Evolutionary conservation across 331 rosid species (phyloP), one percentile per base, ranked within the genome.

Genomic region (Prunus yedoensis): DNA sequence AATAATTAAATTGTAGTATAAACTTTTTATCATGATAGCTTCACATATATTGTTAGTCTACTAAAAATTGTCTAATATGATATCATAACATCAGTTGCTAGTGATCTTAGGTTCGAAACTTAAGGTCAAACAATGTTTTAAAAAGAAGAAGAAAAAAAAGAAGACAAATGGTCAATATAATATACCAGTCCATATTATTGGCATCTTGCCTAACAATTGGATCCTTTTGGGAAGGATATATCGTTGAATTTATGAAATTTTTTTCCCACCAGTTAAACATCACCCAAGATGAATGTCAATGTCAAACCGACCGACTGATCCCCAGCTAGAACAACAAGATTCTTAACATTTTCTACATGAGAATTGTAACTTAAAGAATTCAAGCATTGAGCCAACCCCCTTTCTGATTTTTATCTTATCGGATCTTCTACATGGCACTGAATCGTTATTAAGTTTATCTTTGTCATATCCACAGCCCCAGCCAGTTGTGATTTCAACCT

Each of bases 351-450:
- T 68, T 68, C 73, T 2, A 21, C 53, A 1, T 5, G 25, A 11
- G 28, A 18, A 51, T 51, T 11, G 47, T 25, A 1, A 68, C 20
- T 14, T 49, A 68, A 46, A 68, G 2, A 46, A 66, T n/a, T 66
- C 53, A 66, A 66, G 53, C 71, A 41, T 41, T 41, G 20, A 21
- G 54, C 54, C 54, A 45, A 11, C 72, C 47, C n/a, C n/a, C 21
- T 28, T 70, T 32, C 27, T 51, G 45, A 68, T 51, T 68, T 70
- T 51, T 70, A 51, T 70, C 74, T 28, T 70, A 70, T 70, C 74
- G 46, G 17, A 68, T 50, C 60, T 27, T 27, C 28, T 10, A 8
- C 5, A 46, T 65, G 70, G 28, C 70, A 66, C 18, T 66, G 30
- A 65, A 66, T 16, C 23, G 8, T 68, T 68, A 0, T 68, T 68